phyloP scores from a whole-genome alignment of 306 rosid genomes.

The Gleditsia sinensis region DNA sequence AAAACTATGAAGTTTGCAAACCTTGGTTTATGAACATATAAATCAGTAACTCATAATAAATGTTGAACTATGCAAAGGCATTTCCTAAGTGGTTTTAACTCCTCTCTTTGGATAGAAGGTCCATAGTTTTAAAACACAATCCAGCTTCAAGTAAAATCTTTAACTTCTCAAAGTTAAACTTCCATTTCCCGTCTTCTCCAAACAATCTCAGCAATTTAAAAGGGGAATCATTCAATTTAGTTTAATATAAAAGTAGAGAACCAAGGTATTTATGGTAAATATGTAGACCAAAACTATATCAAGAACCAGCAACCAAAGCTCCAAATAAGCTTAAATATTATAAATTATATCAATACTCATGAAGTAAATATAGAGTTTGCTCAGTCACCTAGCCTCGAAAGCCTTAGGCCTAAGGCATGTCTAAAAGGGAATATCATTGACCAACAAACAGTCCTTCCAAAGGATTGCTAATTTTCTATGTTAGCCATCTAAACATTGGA shows the following conservation, averaged over 20 bases:
- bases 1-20: background rate
- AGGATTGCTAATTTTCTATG: background rate
- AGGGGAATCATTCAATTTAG: background rate
- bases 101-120: background rate
- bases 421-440: slow-evolving; percentile 19
- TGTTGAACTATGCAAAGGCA: background rate
- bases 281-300: background rate
- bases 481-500: slow-evolving; percentile 21
- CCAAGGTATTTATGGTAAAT: background rate
- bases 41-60: background rate
- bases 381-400: slow-evolving; percentile 6
- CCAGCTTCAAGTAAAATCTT: background rate
- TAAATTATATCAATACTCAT: slow-evolving; percentile 16
- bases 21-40: background rate
- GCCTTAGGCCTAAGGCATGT: slow-evolving; percentile 16
- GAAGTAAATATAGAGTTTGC: slow-evolving; percentile 11
- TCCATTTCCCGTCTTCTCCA: slow-evolving; percentile 1
- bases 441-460: slow-evolving; percentile 22
- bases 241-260: background rate
- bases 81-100: background rate
- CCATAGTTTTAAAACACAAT: background rate
- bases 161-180: background rate
- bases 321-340: background rate
- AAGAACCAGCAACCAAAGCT: background rate
- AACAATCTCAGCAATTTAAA: background rate